These are phyloP conservation scores for Saturnispora serradocipensis DNA, from an alignment of 805 yeast species.

Conservation along the genomic window DNA sequence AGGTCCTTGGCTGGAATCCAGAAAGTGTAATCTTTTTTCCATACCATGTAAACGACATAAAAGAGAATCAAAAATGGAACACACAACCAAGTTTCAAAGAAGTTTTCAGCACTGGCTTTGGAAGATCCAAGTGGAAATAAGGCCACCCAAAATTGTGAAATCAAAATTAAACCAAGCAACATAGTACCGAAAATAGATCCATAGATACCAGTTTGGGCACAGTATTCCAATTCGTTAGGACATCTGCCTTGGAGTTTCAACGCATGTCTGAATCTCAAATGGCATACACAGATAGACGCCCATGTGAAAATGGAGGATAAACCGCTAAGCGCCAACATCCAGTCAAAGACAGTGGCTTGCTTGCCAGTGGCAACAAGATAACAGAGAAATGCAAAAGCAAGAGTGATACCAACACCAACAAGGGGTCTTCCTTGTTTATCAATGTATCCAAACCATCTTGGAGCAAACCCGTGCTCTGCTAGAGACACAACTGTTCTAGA, in stretches of 20 bases:
- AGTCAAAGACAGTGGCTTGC: conserved; percentile 51
- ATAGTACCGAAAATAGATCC: conserved; percentile 58
- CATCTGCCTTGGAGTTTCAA: conserved; percentile 55
- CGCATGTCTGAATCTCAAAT: conserved; percentile 62
- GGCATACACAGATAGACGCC: conserved; percentile 64
- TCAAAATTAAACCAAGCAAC: conserved; percentile 50
- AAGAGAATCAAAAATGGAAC: conserved; percentile 51
- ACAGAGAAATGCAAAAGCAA: conserved; percentile 47
- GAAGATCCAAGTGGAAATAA: conserved; percentile 50
- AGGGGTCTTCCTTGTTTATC: conserved; percentile 75
- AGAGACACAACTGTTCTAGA: conserved; percentile 61
- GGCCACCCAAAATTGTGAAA: conserved; percentile 79
- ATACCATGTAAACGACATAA: conserved; percentile 28
- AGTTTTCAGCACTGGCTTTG: conserved; percentile 42
- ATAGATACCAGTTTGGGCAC: conserved; percentile 54
- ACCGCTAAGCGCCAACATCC: conserved; percentile 71
- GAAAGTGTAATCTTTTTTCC: conserved; percentile 36
- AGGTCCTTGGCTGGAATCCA: conserved; percentile 39
- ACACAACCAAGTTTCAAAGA: conserved; percentile 60
- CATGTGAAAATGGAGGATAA: conserved; percentile 68
- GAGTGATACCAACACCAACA: conserved; percentile 48
- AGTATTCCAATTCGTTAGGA: conserved; percentile 58
- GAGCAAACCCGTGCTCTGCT: conserved; percentile 64
- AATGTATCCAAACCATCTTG: conserved; percentile 52
- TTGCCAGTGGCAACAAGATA: conserved; percentile 53